A percentile compares a stretch with the other conserved stretches of the same genome.
Conservation (phyloP, 2,329 filamentous ascomycete species). For the Colletotrichum gigasporum region DNA sequence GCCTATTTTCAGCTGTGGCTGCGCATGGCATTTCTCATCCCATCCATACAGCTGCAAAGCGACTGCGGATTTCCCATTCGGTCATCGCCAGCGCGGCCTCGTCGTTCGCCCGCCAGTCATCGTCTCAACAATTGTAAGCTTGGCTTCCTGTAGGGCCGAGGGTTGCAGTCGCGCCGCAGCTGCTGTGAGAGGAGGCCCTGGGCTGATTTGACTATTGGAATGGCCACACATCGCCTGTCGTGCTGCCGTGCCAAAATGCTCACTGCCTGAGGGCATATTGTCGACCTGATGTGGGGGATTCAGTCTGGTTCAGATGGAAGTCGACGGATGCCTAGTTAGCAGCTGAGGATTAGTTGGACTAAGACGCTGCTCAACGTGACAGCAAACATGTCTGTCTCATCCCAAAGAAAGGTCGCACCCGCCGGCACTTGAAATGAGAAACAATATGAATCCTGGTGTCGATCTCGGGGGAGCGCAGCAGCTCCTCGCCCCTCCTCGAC, state of each 20-base stretch:
- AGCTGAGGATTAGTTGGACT: too few relatives aligned
- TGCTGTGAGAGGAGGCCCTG: background rate
- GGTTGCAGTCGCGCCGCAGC: background rate
- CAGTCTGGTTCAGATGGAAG: too few relatives aligned
- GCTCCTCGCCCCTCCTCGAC: too few relatives aligned
- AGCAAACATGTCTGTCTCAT: background rate
- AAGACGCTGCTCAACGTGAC: too few relatives aligned
- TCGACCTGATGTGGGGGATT: too few relatives aligned
- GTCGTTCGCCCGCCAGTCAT: background rate
- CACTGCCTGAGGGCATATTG: background rate
- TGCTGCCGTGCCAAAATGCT: background rate
- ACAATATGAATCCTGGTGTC: slow-evolving; percentile 13
- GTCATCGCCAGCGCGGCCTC: too few relatives aligned
- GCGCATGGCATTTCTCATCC: slow-evolving; percentile 3
- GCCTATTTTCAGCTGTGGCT: slow-evolving; percentile 21
- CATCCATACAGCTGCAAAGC: too few relatives aligned
- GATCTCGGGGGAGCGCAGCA: slow-evolving; percentile 11
- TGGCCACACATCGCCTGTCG: background rate
- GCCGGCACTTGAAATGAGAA: background rate
- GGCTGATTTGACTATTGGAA: background rate
- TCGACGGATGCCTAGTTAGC: too few relatives aligned
- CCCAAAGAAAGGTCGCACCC: background rate
- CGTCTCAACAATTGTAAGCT: background rate
- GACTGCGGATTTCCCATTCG: background rate
- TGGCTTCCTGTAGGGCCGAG: background rate